A percentile compares a stretch with the other conserved stretches of the same genome.
phyloP scores from a whole-genome alignment of 805 yeast species.

The Nakazawaea laoshanensis region DNA sequence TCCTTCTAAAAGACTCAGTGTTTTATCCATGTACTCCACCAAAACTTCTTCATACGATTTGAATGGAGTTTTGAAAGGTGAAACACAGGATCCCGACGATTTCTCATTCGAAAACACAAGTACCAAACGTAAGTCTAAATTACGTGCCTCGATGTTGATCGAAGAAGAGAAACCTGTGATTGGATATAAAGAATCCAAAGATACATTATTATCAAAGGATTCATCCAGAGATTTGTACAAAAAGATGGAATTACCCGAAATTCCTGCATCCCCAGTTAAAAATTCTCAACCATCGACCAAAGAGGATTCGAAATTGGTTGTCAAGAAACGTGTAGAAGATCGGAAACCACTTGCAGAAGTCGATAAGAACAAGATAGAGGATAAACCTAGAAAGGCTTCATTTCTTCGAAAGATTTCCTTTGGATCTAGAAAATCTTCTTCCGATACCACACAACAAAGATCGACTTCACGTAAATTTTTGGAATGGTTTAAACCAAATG shows the following conservation, averaged over 20 bases:
- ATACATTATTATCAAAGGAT: conserved; percentile 32
- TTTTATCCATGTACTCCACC: conserved; percentile 65
- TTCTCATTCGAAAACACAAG: conserved; percentile 9
- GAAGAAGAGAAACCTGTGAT: conserved; percentile 14
- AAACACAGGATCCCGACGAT: conserved; percentile 3
- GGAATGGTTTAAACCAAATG: conserved; percentile 30
- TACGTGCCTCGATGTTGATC: conserved; percentile 14
- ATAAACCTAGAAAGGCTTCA: conserved; percentile 14
- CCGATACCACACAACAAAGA: conserved; percentile 5
- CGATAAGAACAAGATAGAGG: conserved; percentile 5
- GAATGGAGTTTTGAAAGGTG: conserved; percentile 29
- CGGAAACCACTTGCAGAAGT: conserved; percentile 7
- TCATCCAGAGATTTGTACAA: conserved; percentile 33
- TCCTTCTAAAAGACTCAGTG: conserved; percentile 61
- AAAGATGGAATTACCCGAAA: conserved; percentile 39
- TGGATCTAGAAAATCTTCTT: conserved; percentile 22
- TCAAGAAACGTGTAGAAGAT: conserved; percentile 3
- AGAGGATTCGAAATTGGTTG: not conserved
- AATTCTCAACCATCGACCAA: conserved; percentile 8
- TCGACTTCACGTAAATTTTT: conserved; percentile 20
- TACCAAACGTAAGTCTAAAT: conserved; percentile 22
- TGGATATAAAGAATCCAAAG: conserved; percentile 22
- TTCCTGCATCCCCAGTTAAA: conserved; percentile 28
- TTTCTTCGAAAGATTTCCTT: conserved; percentile 43
- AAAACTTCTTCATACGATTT: conserved; percentile 56